phyloP scores from a whole-genome alignment of 306 rosid genomes.

The Trifolium pratense region DNA sequence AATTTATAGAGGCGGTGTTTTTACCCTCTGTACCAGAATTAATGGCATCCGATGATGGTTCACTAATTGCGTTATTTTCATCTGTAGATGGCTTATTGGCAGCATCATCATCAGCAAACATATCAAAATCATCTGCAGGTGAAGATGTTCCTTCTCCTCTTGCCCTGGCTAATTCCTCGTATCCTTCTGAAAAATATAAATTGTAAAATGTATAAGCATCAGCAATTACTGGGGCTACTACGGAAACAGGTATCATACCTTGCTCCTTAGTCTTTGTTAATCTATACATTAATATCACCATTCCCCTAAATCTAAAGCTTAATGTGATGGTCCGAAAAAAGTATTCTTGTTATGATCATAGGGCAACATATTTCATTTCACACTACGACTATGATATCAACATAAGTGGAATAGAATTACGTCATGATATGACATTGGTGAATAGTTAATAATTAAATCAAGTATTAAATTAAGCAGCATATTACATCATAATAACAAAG shows the following conservation, averaged over 20 bases:
- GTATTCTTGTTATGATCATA: constrained; percentile 12
- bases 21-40: constrained; percentile 55
- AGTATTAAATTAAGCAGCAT: constrained; percentile 15
- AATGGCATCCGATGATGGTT: constrained; percentile 42
- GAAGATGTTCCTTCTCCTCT: constrained; percentile 53
- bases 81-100: constrained; percentile 55
- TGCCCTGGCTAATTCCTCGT: constrained; percentile 66
- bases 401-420: constrained; percentile 24
- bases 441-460: neutral
- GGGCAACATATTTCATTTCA: constrained; percentile 11
- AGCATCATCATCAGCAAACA: constrained; percentile 81
- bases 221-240: constrained; percentile 11
- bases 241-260: constrained; percentile 16
- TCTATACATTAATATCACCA: neutral
- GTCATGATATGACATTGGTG: constrained; percentile 9
- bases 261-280: constrained; percentile 31
- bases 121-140: constrained; percentile 65
- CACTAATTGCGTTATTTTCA: constrained; percentile 52
- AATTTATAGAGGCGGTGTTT: constrained; percentile 14
- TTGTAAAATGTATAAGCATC: constrained; percentile 21
- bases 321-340: constrained; percentile 10
- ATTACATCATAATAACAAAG: constrained; percentile 3
- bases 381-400: constrained; percentile 12
- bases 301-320: constrained; percentile 28
- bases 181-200: constrained; percentile 72